Evolutionary conservation across 192 early-diverging fungal genomes (phyloP), one percentile per base, ranked within the genome.

Genomic region (Coemansia sp.): DNA sequence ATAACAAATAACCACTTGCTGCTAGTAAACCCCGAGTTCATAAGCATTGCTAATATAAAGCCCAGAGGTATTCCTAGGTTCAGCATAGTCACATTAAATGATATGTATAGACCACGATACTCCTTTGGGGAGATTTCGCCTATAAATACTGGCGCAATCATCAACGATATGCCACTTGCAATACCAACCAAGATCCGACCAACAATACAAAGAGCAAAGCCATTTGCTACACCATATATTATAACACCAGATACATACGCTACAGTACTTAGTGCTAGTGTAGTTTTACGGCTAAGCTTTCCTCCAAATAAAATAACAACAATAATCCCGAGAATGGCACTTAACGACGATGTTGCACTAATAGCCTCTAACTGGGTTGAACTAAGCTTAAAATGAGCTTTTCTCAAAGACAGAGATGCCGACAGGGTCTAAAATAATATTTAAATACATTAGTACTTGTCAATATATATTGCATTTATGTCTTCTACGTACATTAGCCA

Each of bases 51-150:
- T 10, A 69, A 27, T 8, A 42, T 45, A 39, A 62, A 62, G 5
- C 67, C 67, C 1, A 62, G 11, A 7, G 59, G 55, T 61, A 69
- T 52, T 13, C 60, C 67, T 15, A 69, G 18, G 13, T 69, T 69
- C n/a, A 69, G 44, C 9, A 27, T 55, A 15, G 57, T 61, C n/a
- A 45, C 49, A 46, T 58, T 58, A 42, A 69, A 69, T 14, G 67
- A 54, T 15, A 69, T 69, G 38, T 62, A 69, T 8, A 63, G 45
- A 1, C 67, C 67, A 27, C 67, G 67, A 9, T 54, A 38, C 39
- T 62, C 67, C 21, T 69, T 69, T 27, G 67, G 67, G 13, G 67
- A 62, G n/a, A 69, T 22, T 47, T 69, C 67, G 25, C 67, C 67
- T 13, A 69, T 47, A 39, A 57, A 69, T 10, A 69, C 67, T 0